A percentile compares a stretch with the other conserved stretches of the same genome.
Conservation (phyloP, 345 rosid species). For the Conringia planisiliqua region DNA sequence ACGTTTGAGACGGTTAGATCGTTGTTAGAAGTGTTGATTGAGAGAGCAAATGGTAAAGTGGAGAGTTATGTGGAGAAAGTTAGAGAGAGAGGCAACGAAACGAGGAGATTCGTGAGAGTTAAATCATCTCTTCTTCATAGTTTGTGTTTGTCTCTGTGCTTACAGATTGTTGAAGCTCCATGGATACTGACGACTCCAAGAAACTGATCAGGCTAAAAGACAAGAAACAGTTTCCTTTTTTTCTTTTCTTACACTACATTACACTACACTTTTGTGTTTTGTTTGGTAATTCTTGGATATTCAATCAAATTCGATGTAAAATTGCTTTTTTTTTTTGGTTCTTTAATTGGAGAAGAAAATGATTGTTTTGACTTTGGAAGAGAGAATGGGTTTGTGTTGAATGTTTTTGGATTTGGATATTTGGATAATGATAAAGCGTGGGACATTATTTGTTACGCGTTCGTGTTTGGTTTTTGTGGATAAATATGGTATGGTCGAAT, state of each 20-base stretch:
- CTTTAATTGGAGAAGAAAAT: slow-evolving; percentile 3
- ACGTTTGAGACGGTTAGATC: slow-evolving; percentile 73
- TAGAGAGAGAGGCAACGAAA: slow-evolving; percentile 42
- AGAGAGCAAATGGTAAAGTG: slow-evolving; percentile 45
- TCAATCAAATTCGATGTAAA: slow-evolving; percentile 24
- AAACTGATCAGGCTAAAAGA: slow-evolving; percentile 28
- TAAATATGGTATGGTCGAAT: slow-evolving; percentile 1
- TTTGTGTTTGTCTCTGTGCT: slow-evolving; percentile 53
- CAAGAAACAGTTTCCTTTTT: not conserved
- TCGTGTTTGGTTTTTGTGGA: slow-evolving; percentile 2
- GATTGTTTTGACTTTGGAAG: slow-evolving; percentile 18
- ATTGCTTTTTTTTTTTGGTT: not conserved
- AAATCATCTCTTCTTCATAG: slow-evolving; percentile 52
- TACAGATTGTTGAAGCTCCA: slow-evolving; percentile 59
- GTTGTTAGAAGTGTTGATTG: slow-evolving; percentile 53
- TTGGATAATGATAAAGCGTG: slow-evolving; percentile 12
- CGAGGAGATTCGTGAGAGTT: slow-evolving; percentile 44
- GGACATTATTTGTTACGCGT: not conserved
- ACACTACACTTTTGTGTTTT: slow-evolving; percentile 1
- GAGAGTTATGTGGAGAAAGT: slow-evolving; percentile 41
- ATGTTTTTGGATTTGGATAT: slow-evolving; percentile 8
- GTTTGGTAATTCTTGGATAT: slow-evolving; percentile 34
- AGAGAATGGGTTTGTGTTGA: slow-evolving; percentile 19
- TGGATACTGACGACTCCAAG: slow-evolving; percentile 58
- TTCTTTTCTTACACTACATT: not conserved